Evolutionary conservation across 2,329 filamentous ascomycete genomes (phyloP).

Genomic region (Diaporthe eres): DNA sequence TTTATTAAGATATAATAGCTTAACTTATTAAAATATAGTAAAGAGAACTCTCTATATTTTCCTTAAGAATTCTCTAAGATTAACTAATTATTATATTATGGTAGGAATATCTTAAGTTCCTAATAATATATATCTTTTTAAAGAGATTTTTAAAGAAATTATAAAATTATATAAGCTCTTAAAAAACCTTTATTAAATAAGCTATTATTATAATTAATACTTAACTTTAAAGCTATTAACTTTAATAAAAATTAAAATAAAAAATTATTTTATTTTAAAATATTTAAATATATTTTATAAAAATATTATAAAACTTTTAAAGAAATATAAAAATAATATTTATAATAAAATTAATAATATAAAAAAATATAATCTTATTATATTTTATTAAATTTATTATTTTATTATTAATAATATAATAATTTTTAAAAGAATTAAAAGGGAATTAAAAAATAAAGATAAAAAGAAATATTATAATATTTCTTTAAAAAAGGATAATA

Average conservation of each 20-base stretch:
- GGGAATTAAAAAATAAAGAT: background rate
- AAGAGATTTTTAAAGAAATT: no score
- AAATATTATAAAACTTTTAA: background rate
- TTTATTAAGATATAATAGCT: no score
- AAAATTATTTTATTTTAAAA: background rate
- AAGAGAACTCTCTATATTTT: no score
- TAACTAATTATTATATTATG: no score
- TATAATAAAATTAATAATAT: no score
- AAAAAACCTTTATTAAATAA: background rate
- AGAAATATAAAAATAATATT: background rate
- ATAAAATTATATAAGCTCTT: no score
- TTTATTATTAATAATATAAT: background rate
- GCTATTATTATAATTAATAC: background rate
- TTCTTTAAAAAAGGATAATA: background rate
- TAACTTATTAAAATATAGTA: no score
- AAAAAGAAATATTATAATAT: background rate
- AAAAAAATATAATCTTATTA: background rate
- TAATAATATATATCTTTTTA: no score
- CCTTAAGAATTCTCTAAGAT: no score
- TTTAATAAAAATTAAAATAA: conserved; percentile 3
- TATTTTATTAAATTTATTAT: background rate
- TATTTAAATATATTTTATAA: background rate
- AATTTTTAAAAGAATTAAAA: background rate
- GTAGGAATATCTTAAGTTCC: no score
- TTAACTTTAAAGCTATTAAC: background rate